phyloP scores from a whole-genome alignment of 805 yeast genomes.

The Alloascoidea africana region DNA sequence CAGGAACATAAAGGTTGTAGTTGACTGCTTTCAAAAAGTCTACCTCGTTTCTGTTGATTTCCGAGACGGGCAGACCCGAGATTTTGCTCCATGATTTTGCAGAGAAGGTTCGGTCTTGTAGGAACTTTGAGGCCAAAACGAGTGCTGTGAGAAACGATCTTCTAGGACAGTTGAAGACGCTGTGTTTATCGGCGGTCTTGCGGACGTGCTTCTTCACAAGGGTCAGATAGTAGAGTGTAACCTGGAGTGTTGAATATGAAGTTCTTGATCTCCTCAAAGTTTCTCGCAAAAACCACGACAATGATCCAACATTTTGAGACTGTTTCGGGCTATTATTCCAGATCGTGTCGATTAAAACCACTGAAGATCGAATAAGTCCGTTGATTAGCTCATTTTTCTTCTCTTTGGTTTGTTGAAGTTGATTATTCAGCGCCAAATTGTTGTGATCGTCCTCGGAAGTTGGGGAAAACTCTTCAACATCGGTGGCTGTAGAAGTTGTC shows the following conservation, averaged over 20 bases:
- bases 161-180: slow-evolving; percentile 14
- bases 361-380: background rate
- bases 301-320: background rate
- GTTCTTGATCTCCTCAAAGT: slow-evolving; percentile 35
- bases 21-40: slow-evolving; percentile 35
- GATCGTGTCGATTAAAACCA: background rate
- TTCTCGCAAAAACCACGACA: slow-evolving; percentile 18
- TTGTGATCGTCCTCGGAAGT: no score
- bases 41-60: slow-evolving; percentile 38
- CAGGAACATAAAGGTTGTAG: slow-evolving; percentile 41
- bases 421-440: no score
- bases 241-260: slow-evolving; percentile 45
- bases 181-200: slow-evolving; percentile 1
- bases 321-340: background rate
- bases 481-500: no score
- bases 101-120: slow-evolving; percentile 58
- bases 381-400: no score
- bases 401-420: no score
- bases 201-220: slow-evolving; percentile 21
- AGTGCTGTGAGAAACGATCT: slow-evolving; percentile 52
- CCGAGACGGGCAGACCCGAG: slow-evolving; percentile 41
- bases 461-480: no score
- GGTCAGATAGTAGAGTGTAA: slow-evolving; percentile 50
- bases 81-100: slow-evolving; percentile 62
- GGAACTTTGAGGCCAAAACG: slow-evolving; percentile 58